Conservation (phyloP, 164 flowering plant genomes). For the Kalanchoe fedtschenkoi region DNA sequence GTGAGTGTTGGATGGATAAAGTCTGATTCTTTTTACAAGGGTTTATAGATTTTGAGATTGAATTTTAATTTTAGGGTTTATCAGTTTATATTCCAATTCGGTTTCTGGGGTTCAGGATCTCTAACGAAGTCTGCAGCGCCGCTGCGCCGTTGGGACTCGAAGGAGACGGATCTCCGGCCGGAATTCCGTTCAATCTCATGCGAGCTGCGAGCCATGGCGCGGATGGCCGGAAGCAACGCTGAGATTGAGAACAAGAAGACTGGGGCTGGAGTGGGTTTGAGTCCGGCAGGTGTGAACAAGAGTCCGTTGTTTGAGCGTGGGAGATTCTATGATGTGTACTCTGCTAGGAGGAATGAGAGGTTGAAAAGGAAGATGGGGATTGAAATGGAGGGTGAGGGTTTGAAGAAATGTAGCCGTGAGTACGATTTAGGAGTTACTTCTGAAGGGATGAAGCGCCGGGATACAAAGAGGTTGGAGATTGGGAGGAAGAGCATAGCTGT, state of each 20-base stretch:
- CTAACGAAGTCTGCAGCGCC: conserved; percentile 30
- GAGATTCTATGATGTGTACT: conserved; percentile 62
- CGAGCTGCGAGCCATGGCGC: conserved; percentile 53
- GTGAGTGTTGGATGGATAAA: conserved; percentile 13
- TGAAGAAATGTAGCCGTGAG: conserved; percentile 1
- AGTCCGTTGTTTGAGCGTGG: conserved; percentile 65
- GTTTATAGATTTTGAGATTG: not conserved
- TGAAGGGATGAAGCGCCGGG: conserved; percentile 46
- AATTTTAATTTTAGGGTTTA: not conserved
- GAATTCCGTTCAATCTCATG: conserved; percentile 48
- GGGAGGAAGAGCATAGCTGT: conserved; percentile 43
- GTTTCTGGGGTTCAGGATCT: conserved; percentile 26
- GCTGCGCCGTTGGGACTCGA: conserved; percentile 13
- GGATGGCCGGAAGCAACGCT: conserved; percentile 46
- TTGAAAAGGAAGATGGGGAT: conserved; percentile 57
- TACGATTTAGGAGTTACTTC: conserved; percentile 40
- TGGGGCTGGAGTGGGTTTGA: not conserved
- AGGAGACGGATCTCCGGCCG: conserved; percentile 35
- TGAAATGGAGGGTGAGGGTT: conserved; percentile 20
- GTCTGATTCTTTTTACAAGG: not conserved
- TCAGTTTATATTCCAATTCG: not conserved
- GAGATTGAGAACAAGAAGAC: conserved; percentile 16
- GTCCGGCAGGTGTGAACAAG: conserved; percentile 6
- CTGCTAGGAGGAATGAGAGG: conserved; percentile 78
- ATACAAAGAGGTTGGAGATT: conserved; percentile 38